Conservation (phyloP, 345 rosid genomes). For the Streptanthus diversifolius region DNA sequence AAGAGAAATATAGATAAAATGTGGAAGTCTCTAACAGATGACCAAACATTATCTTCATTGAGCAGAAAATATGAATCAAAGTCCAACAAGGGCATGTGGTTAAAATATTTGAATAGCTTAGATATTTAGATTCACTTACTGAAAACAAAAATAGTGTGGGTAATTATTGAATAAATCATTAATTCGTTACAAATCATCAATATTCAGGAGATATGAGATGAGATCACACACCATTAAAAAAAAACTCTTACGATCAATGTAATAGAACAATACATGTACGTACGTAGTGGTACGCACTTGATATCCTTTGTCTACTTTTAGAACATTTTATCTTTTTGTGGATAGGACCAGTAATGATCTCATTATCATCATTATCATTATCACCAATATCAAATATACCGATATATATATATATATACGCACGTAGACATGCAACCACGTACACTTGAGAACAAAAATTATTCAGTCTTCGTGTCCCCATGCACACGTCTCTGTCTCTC, state of each 20-base stretch:
- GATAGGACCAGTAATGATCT: conserved; percentile 27
- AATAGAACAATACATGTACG: conserved; percentile 5
- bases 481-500: conserved; percentile 35
- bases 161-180: not conserved
- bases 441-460: conserved; percentile 26
- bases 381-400: conserved; percentile 6
- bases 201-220: conserved; percentile 14
- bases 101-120: not conserved
- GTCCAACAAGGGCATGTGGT: not conserved
- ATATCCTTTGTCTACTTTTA: not conserved
- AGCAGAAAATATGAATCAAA: not conserved
- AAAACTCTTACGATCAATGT: not conserved
- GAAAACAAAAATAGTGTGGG: not conserved
- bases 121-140: too few relatives aligned
- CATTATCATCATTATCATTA: conserved; percentile 10
- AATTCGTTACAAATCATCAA: not conserved
- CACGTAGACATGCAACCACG: conserved; percentile 27
- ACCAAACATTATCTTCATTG: not conserved
- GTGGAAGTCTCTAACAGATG: not conserved
- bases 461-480: conserved; percentile 38
- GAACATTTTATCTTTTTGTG: conserved; percentile 26
- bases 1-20: not conserved
- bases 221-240: conserved; percentile 2
- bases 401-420: conserved; percentile 15
- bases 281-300: conserved; percentile 25